phyloP scores from a whole-genome alignment of 2,329 filamentous ascomycete genomes.

The Colletotrichum neosansevieriae region DNA sequence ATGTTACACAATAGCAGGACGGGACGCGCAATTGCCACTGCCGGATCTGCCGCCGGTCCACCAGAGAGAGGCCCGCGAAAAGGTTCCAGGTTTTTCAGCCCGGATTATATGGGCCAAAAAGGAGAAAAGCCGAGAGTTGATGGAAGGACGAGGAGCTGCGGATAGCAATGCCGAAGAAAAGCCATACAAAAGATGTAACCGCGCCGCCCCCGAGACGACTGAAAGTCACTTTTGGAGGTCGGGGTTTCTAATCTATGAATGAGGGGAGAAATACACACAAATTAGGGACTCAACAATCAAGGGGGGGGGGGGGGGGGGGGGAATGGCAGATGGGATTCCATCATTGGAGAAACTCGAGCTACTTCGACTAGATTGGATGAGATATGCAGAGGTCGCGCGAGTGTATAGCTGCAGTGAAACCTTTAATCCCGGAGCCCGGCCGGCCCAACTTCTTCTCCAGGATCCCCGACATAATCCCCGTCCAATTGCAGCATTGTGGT shows the following conservation, averaged over 20 bases:
- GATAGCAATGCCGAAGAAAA: conserved; percentile 32
- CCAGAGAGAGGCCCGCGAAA: conserved; percentile 16
- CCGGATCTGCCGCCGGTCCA: conserved; percentile 29
- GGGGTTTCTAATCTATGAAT: neutral
- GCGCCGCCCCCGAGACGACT: conserved; percentile 3
- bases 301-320: neutral
- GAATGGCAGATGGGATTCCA: neutral
- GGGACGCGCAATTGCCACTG: conserved; percentile 29
- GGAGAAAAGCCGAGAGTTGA: neutral
- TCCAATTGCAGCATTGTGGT: conserved; percentile 27
- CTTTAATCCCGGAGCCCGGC: conserved; percentile 1
- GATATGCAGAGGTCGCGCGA: conserved; percentile 2
- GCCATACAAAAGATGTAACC: conserved; percentile 24
- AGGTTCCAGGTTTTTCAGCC: conserved; percentile 30
- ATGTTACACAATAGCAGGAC: neutral
- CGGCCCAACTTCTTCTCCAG: conserved; percentile 27
- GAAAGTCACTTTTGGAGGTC: neutral
- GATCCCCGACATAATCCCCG: conserved; percentile 35
- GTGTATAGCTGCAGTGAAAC: conserved; percentile 14
- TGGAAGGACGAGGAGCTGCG: neutral
- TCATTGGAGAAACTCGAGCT: conserved; percentile 11
- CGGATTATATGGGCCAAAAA: conserved; percentile 37
- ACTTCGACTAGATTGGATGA: conserved; percentile 6
- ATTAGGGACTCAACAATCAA: neutral
- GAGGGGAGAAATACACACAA: neutral